Conservation (phyloP, 192 early-diverging fungal genomes). For the Coemansia sp. region DNA sequence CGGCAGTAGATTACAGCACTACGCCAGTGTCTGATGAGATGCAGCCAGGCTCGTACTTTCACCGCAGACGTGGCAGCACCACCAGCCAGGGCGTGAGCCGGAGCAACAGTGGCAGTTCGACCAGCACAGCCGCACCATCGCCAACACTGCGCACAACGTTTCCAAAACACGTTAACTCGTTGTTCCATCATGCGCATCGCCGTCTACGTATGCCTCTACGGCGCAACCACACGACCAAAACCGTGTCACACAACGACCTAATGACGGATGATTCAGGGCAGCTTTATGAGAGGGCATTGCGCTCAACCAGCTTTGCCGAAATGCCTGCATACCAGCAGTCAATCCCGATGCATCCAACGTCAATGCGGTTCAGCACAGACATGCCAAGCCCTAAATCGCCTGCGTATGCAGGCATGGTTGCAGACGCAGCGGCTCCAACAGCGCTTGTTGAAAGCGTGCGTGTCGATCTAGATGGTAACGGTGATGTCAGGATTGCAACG, state of each 20-base stretch:
- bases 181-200: neutral
- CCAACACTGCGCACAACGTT: neutral
- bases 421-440: neutral
- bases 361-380: neutral
- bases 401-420: neutral
- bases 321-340: slow-evolving; percentile 1
- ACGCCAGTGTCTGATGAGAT: neutral
- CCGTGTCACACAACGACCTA: slow-evolving; percentile 42
- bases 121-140: slow-evolving; percentile 7
- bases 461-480: slow-evolving; percentile 7
- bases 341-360: neutral
- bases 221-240: slow-evolving; percentile 37
- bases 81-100: slow-evolving; percentile 10
- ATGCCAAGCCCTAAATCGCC: slow-evolving; percentile 5
- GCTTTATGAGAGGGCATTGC: slow-evolving; percentile 14
- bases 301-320: slow-evolving; percentile 15
- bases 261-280: neutral
- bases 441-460: slow-evolving; percentile 6
- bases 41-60: slow-evolving; percentile 6
- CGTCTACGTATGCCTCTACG: slow-evolving; percentile 7
- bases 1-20: neutral
- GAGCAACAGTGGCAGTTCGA: slow-evolving; percentile 32
- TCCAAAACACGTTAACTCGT: slow-evolving; percentile 4
- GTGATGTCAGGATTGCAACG: slow-evolving; percentile 18
- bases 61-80: neutral